phyloP scores from a whole-genome alignment of 805 yeast genomes.

The Candida mattraensis region DNA sequence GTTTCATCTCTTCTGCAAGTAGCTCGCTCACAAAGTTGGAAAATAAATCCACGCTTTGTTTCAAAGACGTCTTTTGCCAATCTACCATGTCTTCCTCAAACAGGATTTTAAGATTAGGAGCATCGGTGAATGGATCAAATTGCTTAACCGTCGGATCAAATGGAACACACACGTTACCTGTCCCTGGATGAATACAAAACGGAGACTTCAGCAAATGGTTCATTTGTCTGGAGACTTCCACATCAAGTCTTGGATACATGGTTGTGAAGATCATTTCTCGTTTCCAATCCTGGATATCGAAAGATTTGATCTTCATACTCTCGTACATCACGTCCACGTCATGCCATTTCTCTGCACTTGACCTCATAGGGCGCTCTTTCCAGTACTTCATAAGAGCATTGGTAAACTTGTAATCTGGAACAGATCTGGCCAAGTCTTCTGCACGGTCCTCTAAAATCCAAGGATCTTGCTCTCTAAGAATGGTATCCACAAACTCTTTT shows the following conservation, averaged over 20 bases:
- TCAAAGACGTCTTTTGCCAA: slow-evolving; percentile 66
- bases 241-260: slow-evolving; percentile 89
- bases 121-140: slow-evolving; percentile 70
- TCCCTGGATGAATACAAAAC: slow-evolving; percentile 94
- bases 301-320: slow-evolving; percentile 34
- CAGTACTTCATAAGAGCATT: slow-evolving; percentile 58
- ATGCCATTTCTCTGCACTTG: slow-evolving; percentile 72
- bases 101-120: slow-evolving; percentile 71
- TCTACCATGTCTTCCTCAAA: slow-evolving; percentile 62
- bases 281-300: slow-evolving; percentile 63
- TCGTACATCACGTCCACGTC: slow-evolving; percentile 61
- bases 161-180: slow-evolving; percentile 95
- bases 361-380: slow-evolving; percentile 50
- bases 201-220: slow-evolving; percentile 95
- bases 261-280: slow-evolving; percentile 76
- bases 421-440: slow-evolving; percentile 56
- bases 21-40: slow-evolving; percentile 58
- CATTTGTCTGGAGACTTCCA: slow-evolving; percentile 85
- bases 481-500: slow-evolving; percentile 58
- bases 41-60: slow-evolving; percentile 69
- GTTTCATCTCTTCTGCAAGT: slow-evolving; percentile 52
- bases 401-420: slow-evolving; percentile 60
- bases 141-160: slow-evolving; percentile 52
- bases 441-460: slow-evolving; percentile 62
- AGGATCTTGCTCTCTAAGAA: slow-evolving; percentile 83